Conservation (phyloP, 1,284 basidiomycete species). For the Austropuccinia psidii region DNA sequence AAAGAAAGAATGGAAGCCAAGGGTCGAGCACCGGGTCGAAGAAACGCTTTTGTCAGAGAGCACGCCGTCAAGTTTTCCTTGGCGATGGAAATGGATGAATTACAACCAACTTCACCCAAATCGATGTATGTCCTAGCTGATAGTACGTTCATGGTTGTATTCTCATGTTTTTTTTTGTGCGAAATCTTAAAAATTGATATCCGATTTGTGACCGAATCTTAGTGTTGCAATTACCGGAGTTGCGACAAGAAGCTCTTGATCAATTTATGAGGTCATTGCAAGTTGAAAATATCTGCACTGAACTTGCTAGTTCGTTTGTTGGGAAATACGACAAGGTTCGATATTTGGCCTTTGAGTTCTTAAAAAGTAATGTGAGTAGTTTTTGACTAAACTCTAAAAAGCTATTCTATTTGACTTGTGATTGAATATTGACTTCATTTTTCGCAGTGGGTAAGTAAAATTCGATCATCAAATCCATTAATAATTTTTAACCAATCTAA, state of each 20-base stretch:
- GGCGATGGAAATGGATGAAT: conserved; percentile 19
- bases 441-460: conserved; percentile 25
- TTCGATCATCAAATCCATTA: background rate
- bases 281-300: conserved; percentile 30
- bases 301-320: conserved; percentile 26
- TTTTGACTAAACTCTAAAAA: background rate
- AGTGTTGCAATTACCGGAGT: conserved; percentile 32
- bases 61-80: conserved; percentile 34
- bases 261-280: conserved; percentile 20
- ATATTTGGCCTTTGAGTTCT: conserved; percentile 14
- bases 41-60: conserved; percentile 22
- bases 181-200: too few species aligned
- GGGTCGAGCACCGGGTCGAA: conserved; percentile 4
- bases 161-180: too few species aligned
- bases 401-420: background rate
- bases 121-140: conserved; percentile 34
- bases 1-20: conserved; percentile 26
- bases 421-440: background rate
- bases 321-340: conserved; percentile 32
- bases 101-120: conserved; percentile 33
- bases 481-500: too few species aligned
- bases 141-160: conserved; percentile 22
- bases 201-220: too few species aligned
- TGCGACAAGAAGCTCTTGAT: conserved; percentile 30
- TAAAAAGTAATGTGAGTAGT: conserved; percentile 29